Conservation (phyloP, 768 basidiomycete genomes). For the Amanita rimosa region DNA sequence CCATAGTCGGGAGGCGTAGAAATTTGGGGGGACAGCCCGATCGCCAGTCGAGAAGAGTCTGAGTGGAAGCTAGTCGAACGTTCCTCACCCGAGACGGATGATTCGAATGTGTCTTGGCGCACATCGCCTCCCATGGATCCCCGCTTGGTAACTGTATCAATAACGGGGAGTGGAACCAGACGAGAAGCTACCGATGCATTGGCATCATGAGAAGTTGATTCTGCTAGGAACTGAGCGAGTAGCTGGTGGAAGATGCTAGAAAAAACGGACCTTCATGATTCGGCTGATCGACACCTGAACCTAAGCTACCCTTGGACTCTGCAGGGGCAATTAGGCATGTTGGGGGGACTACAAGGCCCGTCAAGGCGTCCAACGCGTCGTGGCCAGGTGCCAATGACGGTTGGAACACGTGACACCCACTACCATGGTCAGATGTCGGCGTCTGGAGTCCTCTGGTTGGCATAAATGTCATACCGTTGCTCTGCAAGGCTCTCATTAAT, state of each 20-base stretch:
- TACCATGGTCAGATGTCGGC: no score
- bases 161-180: constrained; percentile 8
- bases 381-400: no score
- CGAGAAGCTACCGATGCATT: constrained; percentile 4
- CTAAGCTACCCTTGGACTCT: neutral
- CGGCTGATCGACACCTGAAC: neutral
- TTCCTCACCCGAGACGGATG: constrained; percentile 14
- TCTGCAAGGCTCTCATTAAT: neutral
- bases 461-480: neutral
- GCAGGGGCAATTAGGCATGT: neutral
- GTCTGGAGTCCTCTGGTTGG: neutral
- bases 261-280: constrained; percentile 2
- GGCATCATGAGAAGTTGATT: constrained; percentile 19
- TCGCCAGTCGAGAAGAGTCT: constrained; percentile 8
- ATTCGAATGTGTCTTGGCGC: constrained; percentile 15
- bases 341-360: neutral
- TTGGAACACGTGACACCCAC: neutral
- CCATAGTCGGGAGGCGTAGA: constrained; percentile 3
- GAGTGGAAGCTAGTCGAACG: constrained; percentile 14
- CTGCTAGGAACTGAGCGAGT: neutral
- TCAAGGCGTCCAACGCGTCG: neutral
- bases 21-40: constrained; percentile 11
- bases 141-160: constrained; percentile 10
- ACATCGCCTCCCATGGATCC: constrained; percentile 17
- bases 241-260: constrained; percentile 2